Percentiles rank a stretch among this genome's conserved stretches.
Conservation (phyloP, 306 rosid species). For the Ziziphus jujuba region DNA sequence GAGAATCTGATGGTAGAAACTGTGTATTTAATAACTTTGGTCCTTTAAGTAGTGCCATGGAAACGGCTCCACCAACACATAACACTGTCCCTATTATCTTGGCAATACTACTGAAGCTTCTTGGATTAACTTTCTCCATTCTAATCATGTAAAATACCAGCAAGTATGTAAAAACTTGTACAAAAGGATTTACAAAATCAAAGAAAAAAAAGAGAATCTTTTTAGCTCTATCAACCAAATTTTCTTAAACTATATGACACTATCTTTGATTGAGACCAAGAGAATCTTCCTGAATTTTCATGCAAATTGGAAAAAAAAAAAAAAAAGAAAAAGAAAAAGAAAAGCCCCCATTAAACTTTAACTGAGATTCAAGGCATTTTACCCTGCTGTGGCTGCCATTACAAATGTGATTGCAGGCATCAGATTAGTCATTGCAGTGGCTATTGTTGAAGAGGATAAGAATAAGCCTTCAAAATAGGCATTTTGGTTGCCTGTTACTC, state of each 20-base stretch:
- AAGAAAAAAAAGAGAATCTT: not conserved
- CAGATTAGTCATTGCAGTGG: constrained; percentile 66
- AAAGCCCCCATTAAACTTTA: too few species aligned
- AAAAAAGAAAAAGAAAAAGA: too few species aligned
- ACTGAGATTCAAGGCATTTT: constrained; percentile 10
- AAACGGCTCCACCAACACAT: constrained; percentile 69
- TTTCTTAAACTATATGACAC: too few species aligned
- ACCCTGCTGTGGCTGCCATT: constrained; percentile 60
- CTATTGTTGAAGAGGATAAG: constrained; percentile 58
- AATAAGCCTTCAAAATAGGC: constrained; percentile 62
- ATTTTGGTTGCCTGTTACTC: constrained; percentile 65
- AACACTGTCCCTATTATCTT: constrained; percentile 58
- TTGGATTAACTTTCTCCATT: constrained; percentile 46
- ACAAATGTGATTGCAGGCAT: constrained; percentile 66
- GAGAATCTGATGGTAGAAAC: constrained; percentile 28
- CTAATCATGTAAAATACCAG: constrained; percentile 27
- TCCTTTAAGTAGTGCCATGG: constrained; percentile 68
- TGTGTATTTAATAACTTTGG: constrained; percentile 48
- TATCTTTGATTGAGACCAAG: too few species aligned
- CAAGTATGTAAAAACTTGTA: not conserved
- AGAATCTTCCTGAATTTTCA: too few species aligned
- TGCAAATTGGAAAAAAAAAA: not conserved
- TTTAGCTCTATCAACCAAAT: too few species aligned
- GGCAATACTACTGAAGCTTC: constrained; percentile 53
- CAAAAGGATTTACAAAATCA: not conserved